phyloP scores from a whole-genome alignment of 257 asterid species.

The Coffea eugenioides region DNA sequence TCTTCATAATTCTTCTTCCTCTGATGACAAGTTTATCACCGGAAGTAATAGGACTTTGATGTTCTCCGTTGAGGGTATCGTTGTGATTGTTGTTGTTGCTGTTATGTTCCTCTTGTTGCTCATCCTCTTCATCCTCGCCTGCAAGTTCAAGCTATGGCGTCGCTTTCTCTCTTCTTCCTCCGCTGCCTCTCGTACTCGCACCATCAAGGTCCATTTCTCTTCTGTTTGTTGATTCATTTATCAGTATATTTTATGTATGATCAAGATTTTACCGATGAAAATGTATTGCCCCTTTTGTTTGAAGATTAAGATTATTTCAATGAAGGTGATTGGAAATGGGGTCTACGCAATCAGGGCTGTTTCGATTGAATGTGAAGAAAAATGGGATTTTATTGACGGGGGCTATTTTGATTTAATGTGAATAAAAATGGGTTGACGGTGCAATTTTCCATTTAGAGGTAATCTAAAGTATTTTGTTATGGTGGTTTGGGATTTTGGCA shows the following conservation, averaged over 20 bases:
- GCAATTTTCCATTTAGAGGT: not conserved
- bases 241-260: not conserved
- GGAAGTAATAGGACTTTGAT: constrained; percentile 34
- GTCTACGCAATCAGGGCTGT: not conserved
- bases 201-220: constrained; percentile 51
- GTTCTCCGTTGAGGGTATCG: constrained; percentile 30
- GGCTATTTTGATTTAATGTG: not conserved
- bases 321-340: not conserved
- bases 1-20: constrained; percentile 8
- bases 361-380: not conserved
- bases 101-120: constrained; percentile 82
- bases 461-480: not conserved
- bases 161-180: constrained; percentile 41
- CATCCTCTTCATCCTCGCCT: constrained; percentile 67
- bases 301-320: not conserved
- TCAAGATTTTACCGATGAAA: not conserved
- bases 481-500: not conserved
- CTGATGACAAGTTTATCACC: constrained; percentile 15
- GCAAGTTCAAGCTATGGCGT: constrained; percentile 90
- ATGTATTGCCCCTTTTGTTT: not conserved
- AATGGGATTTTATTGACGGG: constrained; percentile 2
- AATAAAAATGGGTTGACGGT: not conserved
- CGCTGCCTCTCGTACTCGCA: constrained; percentile 41
- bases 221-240: not conserved
- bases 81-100: constrained; percentile 32